A percentile compares a stretch with the other conserved stretches of the same genome.
These are phyloP conservation scores for Aspergillus cejpii DNA, from an alignment of 2,329 filamentous ascomycete genomes.

Conservation along the genomic window DNA sequence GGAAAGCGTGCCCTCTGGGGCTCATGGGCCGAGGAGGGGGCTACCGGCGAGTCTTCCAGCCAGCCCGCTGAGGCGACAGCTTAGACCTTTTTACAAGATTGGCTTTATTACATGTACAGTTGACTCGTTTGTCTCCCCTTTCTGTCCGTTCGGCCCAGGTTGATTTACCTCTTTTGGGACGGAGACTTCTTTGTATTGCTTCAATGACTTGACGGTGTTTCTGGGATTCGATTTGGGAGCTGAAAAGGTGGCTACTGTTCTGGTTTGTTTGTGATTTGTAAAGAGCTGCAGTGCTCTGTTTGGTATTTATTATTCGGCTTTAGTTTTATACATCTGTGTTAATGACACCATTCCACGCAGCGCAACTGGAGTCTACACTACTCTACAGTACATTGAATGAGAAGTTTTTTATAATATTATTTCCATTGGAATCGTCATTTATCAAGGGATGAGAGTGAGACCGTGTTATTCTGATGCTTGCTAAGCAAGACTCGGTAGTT, in stretches of 20 bases:
- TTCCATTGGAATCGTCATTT: background rate
- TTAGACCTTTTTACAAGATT: conserved; percentile 5
- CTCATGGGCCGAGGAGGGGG: conserved; percentile 74
- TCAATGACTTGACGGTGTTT: conserved; percentile 11
- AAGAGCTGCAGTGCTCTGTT: background rate
- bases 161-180: background rate
- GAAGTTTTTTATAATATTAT: background rate
- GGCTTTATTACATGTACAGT: background rate
- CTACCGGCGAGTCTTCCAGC: conserved; percentile 42
- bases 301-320: background rate
- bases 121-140: background rate
- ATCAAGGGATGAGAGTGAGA: background rate
- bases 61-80: conserved; percentile 26
- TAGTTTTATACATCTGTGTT: background rate
- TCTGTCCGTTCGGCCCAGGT: background rate
- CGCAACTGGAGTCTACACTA: background rate
- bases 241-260: conserved; percentile 9
- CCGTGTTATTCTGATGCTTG: background rate
- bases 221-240: conserved; percentile 1
- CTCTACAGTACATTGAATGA: background rate
- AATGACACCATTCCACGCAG: background rate
- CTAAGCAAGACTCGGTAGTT: background rate
- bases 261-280: background rate
- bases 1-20: conserved; percentile 97
- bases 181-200: conserved; percentile 3